A percentile compares a stretch with the other conserved stretches of the same genome.
Evolutionary conservation across 208 protist species (phyloP).

Genomic region (Trypanosoma avium): DNA sequence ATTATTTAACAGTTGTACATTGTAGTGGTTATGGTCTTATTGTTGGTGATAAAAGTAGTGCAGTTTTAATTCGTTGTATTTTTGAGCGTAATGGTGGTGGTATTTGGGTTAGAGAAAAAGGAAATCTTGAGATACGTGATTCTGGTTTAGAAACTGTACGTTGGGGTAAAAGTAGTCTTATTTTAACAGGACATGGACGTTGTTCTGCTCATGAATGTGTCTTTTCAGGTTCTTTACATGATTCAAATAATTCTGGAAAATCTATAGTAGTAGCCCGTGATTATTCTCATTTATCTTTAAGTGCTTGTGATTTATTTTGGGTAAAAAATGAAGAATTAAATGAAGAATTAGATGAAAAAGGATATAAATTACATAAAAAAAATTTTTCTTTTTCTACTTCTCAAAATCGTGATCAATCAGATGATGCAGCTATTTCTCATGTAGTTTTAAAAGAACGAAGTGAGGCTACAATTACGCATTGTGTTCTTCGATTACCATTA

Average conservation of each 20-base stretch:
- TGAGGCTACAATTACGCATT: slow-evolving; percentile 20
- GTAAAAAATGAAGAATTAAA: background rate
- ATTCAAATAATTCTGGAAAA: background rate
- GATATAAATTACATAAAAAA: background rate
- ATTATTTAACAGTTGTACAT: slow-evolving; percentile 13
- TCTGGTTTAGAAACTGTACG: slow-evolving; percentile 9
- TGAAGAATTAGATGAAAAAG: background rate
- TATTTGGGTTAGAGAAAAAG: slow-evolving; percentile 23
- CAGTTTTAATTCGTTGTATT: slow-evolving; percentile 5
- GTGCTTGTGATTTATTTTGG: slow-evolving; percentile 24
- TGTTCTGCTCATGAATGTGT: slow-evolving; percentile 14
- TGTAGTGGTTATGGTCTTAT: slow-evolving; percentile 22
- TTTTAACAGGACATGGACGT: slow-evolving; percentile 15
- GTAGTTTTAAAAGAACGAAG: slow-evolving; percentile 16
- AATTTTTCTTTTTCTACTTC: background rate
- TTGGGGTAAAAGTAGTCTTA: slow-evolving; percentile 1
- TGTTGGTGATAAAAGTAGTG: slow-evolving; percentile 15
- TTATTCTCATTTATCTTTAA: slow-evolving; percentile 13
- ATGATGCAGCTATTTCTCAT: slow-evolving; percentile 15
- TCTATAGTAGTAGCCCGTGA: slow-evolving; percentile 19
- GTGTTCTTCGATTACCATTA: slow-evolving; percentile 16
- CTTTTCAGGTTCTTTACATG: background rate
- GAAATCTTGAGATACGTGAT: slow-evolving; percentile 13
- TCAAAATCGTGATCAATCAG: background rate
- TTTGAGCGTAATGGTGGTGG: slow-evolving; percentile 18